Evolutionary conservation across 805 yeast genomes (phyloP).

Genomic region (Metschnikowia drakensbergensis): DNA sequence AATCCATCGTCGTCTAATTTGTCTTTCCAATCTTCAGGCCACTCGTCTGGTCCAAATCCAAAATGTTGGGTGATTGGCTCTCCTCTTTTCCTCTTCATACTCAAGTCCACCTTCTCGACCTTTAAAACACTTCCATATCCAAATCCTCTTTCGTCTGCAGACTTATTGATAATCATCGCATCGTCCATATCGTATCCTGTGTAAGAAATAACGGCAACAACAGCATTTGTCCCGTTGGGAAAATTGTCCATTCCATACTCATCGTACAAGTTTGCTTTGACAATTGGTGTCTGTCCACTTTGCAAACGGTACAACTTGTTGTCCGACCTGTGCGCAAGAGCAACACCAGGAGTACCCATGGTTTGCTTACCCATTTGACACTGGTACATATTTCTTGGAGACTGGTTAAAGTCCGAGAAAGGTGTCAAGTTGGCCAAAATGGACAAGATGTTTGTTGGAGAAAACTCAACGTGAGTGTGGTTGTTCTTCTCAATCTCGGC

Average conservation of each 20-base stretch:
- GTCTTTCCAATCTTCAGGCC: slow-evolving; percentile 89
- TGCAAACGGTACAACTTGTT: slow-evolving; percentile 91
- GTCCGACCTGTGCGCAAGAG: slow-evolving; percentile 85
- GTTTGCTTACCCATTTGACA: slow-evolving; percentile 99
- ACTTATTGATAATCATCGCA: slow-evolving; percentile 96
- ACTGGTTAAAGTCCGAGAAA: slow-evolving; percentile 96
- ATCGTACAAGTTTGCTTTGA: slow-evolving; percentile 87
- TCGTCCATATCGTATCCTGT: slow-evolving; percentile 99
- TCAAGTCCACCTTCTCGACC: slow-evolving; percentile 85
- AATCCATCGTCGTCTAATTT: slow-evolving; percentile 89
- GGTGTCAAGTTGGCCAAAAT: slow-evolving; percentile 97
- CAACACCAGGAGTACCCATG: slow-evolving; percentile 99
- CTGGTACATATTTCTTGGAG: slow-evolving; percentile 99
- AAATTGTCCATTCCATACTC: slow-evolving; percentile 97
- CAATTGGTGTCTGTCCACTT: slow-evolving; percentile 96
- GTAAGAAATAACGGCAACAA: slow-evolving; percentile 96
- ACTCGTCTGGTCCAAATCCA: slow-evolving; percentile 89
- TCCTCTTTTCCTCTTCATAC: slow-evolving; percentile 75
- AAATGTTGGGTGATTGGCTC: slow-evolving; percentile 93
- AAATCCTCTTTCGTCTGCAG: slow-evolving; percentile 97
- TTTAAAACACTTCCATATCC: slow-evolving; percentile 97
- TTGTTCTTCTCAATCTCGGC: slow-evolving; percentile 76
- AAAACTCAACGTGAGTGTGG: slow-evolving; percentile 90
- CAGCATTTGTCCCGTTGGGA: slow-evolving; percentile 98
- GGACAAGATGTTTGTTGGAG: slow-evolving; percentile 92